A percentile compares a stretch with the other conserved stretches of the same genome.
Conservation (phyloP, 306 rosid genomes). For the Cyclanthera cordifolia region DNA sequence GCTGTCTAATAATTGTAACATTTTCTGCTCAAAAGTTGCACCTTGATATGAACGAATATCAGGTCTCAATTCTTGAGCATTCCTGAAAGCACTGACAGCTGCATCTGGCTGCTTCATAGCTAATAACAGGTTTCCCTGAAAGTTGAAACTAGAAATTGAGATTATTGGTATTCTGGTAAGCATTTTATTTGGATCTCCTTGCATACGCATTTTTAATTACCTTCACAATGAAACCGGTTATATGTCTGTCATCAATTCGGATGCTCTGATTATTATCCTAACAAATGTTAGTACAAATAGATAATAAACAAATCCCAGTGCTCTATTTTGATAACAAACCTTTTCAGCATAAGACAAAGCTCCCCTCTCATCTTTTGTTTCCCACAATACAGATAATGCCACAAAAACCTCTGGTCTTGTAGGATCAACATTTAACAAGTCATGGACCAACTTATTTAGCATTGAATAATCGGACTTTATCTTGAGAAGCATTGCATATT, state of each 20-base stretch:
- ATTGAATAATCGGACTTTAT: slow-evolving; percentile 74
- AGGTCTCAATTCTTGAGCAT: slow-evolving; percentile 94
- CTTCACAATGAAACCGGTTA: slow-evolving; percentile 89
- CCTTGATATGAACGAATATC: slow-evolving; percentile 99
- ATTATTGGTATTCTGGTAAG: background rate
- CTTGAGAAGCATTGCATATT: slow-evolving; percentile 95
- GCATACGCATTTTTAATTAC: slow-evolving; percentile 22
- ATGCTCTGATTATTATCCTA: slow-evolving; percentile 43
- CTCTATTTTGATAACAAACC: slow-evolving; percentile 36
- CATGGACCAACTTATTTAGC: slow-evolving; percentile 80
- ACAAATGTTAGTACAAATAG: slow-evolving; percentile 7
- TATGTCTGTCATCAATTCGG: slow-evolving; percentile 81
- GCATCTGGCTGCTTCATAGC: slow-evolving; percentile 73
- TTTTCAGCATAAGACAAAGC: slow-evolving; percentile 90
- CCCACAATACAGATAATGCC: slow-evolving; percentile 84
- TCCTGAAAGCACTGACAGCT: slow-evolving; percentile 83
- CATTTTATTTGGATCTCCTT: background rate
- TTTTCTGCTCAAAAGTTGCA: slow-evolving; percentile 23
- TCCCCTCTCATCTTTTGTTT: slow-evolving; percentile 82
- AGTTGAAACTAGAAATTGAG: slow-evolving; percentile 1
- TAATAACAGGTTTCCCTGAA: slow-evolving; percentile 74
- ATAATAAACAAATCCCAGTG: slow-evolving; percentile 16
- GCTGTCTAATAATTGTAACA: slow-evolving; percentile 1
- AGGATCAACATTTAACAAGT: slow-evolving; percentile 77
- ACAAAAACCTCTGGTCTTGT: slow-evolving; percentile 95